Conservation (phyloP, 192 early-diverging fungal species). For the Coemansia sp. region DNA sequence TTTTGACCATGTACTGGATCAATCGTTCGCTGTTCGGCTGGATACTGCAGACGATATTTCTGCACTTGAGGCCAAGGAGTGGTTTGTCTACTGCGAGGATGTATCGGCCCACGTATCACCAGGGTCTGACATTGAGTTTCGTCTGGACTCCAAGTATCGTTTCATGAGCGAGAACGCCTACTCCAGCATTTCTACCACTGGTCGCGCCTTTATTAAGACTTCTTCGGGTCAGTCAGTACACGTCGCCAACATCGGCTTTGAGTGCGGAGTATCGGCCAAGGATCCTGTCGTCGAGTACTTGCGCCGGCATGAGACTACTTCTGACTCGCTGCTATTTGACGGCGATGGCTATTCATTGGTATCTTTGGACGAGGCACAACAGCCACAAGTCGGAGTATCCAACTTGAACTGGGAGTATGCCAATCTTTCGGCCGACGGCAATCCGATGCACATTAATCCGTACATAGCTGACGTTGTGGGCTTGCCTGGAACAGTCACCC, state of each 20-base stretch:
- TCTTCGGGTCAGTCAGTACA: constrained; percentile 62
- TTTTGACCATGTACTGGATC: constrained; percentile 70
- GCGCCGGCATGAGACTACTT: constrained; percentile 64
- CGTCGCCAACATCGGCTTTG: constrained; percentile 76
- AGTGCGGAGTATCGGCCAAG: constrained; percentile 63
- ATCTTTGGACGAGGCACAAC: not conserved
- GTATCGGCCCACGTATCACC: constrained; percentile 43
- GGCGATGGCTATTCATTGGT: constrained; percentile 59
- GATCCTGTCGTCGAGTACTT: constrained; percentile 88
- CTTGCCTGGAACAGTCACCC: constrained; percentile 87
- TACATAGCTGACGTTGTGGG: constrained; percentile 87
- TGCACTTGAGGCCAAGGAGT: constrained; percentile 80
- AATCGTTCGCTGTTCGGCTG: constrained; percentile 66
- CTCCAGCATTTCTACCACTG: constrained; percentile 69
- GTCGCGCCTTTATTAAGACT: constrained; percentile 56
- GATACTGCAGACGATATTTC: constrained; percentile 71
- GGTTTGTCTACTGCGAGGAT: constrained; percentile 59
- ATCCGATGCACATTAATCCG: constrained; percentile 92
- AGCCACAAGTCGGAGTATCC: constrained; percentile 53
- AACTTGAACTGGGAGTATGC: constrained; percentile 81
- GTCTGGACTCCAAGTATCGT: constrained; percentile 67
- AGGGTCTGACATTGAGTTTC: constrained; percentile 70
- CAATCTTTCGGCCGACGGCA: constrained; percentile 76
- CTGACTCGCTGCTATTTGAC: constrained; percentile 72
- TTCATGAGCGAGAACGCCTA: constrained; percentile 61